A percentile compares a stretch with the other conserved stretches of the same genome.
Evolutionary conservation across 257 asterid species (phyloP).

Genomic region (Vinca minor): DNA sequence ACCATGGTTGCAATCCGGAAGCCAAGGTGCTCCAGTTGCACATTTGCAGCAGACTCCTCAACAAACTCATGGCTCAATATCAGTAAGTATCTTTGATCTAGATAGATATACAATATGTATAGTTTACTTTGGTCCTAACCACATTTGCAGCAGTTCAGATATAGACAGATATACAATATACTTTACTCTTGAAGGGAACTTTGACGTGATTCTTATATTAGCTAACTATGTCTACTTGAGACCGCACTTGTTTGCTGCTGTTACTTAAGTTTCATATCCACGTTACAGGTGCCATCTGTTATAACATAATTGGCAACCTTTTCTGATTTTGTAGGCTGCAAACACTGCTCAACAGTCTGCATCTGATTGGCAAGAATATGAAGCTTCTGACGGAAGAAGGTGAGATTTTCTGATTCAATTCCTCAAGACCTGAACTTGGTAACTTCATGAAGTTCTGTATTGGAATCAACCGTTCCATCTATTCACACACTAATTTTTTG

Average conservation of each 20-base stretch:
- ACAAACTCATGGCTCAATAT: slow-evolving; percentile 36
- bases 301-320: not conserved
- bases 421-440: slow-evolving; percentile 3
- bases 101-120: too few species aligned
- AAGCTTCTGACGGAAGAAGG: slow-evolving; percentile 93
- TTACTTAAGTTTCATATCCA: not conserved
- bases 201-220: not conserved
- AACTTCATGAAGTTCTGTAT: not conserved
- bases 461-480: not conserved
- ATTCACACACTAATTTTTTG: not conserved
- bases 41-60: slow-evolving; percentile 48
- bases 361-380: slow-evolving; percentile 93
- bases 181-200: not conserved
- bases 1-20: slow-evolving; percentile 55
- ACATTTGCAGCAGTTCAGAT: not conserved
- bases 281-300: not conserved
- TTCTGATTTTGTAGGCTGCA: slow-evolving; percentile 38
- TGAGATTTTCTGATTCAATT: slow-evolving; percentile 19
- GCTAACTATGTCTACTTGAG: not conserved
- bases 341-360: slow-evolving; percentile 43
- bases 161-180: not conserved
- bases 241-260: not conserved
- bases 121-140: too few species aligned
- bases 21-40: slow-evolving; percentile 52
- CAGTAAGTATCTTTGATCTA: slow-evolving; percentile 32